phyloP scores from a whole-genome alignment of 306 rosid species.

The Senna tora region DNA sequence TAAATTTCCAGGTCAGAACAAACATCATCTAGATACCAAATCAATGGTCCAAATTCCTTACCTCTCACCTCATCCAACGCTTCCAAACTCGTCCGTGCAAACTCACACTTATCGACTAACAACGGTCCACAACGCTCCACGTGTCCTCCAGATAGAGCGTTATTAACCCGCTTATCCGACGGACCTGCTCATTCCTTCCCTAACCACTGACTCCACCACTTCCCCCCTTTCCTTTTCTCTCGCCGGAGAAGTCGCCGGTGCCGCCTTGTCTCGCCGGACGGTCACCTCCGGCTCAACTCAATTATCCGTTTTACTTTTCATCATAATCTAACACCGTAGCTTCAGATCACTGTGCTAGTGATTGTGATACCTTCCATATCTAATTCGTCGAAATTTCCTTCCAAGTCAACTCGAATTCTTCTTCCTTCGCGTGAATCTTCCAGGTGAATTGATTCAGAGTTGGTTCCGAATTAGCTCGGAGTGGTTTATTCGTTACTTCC shows the following conservation, averaged over 20 bases:
- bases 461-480: neutral
- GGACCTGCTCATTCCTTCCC: conserved; percentile 49
- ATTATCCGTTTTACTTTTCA: neutral
- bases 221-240: neutral
- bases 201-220: neutral
- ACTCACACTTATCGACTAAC: conserved; percentile 51
- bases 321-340: neutral
- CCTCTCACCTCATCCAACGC: conserved; percentile 23
- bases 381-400: neutral
- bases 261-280: neutral
- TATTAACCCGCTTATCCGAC: conserved; percentile 55
- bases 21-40: conserved; percentile 39
- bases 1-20: conserved; percentile 37
- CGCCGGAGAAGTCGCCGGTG: no score
- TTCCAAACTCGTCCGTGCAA: neutral
- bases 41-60: conserved; percentile 27
- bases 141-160: conserved; percentile 35
- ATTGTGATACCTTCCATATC: neutral
- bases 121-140: conserved; percentile 44
- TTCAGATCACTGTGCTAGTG: neutral
- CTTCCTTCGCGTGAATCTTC: neutral
- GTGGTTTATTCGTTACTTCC: neutral
- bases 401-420: neutral
- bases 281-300: neutral
- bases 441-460: neutral